Conservation (phyloP, 1,284 basidiomycete genomes). For the Ganoderma boninense region DNA sequence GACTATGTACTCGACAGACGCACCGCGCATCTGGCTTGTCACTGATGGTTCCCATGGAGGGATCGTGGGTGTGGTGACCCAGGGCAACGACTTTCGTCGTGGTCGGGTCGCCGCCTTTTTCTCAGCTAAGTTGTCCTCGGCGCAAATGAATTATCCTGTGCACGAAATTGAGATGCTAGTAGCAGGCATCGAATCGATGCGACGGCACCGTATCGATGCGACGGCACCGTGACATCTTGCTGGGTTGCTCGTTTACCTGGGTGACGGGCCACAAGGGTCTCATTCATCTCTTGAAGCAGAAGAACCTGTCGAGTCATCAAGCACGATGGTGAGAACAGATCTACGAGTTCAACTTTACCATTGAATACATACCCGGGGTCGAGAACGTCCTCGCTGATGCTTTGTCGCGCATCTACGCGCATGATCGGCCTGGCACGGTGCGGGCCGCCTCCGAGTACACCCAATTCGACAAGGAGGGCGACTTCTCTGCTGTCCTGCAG, state of each 20-base stretch:
- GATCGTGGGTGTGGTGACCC: constrained; percentile 32
- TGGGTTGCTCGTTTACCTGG: constrained; percentile 35
- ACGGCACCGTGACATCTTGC: constrained; percentile 35
- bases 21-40: constrained; percentile 28
- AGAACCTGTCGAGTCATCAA: constrained; percentile 39
- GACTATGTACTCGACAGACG: constrained; percentile 31
- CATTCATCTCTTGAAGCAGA: constrained; percentile 23
- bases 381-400: too few relatives aligned
- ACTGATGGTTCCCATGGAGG: constrained; percentile 28
- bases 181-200: too few relatives aligned
- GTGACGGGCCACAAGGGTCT: constrained; percentile 44
- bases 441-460: constrained; percentile 38
- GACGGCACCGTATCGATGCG: too few relatives aligned
- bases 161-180: constrained; percentile 36
- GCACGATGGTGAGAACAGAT: neutral
- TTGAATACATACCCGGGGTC: too few relatives aligned
- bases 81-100: constrained; percentile 9
- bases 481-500: neutral
- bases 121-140: constrained; percentile 41
- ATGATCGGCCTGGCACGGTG: constrained; percentile 38
- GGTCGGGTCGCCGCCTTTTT: constrained; percentile 36
- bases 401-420: constrained; percentile 45
- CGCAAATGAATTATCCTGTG: constrained; percentile 42
- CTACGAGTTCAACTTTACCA: constrained; percentile 42
- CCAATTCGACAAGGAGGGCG: neutral